Percentiles rank a stretch among this genome's conserved stretches.
phyloP scores from a whole-genome alignment of 106 monocot species.

The Dioscorea alata region DNA sequence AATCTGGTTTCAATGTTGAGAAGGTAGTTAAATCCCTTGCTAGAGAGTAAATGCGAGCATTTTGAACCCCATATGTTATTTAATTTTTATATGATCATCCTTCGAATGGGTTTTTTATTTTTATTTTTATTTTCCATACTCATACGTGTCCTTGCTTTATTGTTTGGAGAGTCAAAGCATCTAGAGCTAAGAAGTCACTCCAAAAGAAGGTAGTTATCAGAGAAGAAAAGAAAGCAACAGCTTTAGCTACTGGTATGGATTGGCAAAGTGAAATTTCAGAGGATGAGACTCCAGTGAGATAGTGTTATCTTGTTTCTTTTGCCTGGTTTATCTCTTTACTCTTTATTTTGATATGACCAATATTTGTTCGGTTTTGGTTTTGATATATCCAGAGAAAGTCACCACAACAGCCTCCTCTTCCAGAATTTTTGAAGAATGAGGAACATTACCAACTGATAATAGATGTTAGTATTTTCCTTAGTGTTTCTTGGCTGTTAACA shows the following conservation, averaged over 20 bases:
- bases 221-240: conserved; percentile 54
- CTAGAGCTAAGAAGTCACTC: conserved; percentile 69
- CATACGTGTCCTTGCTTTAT: too few species aligned
- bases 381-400: conserved; percentile 22
- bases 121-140: too few species aligned
- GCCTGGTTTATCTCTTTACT: not conserved
- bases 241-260: conserved; percentile 50
- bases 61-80: too few species aligned
- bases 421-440: conserved; percentile 56
- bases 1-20: too few species aligned
- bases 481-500: not conserved
- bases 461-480: conserved; percentile 50
- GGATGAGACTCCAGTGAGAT: conserved; percentile 48
- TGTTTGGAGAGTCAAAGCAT: conserved; percentile 54
- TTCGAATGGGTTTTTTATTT: too few species aligned
- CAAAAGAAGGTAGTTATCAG: conserved; percentile 37
- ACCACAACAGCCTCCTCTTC: conserved; percentile 63
- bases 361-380: not conserved
- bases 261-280: conserved; percentile 78
- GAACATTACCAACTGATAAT: conserved; percentile 61
- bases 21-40: too few species aligned
- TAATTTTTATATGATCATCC: too few species aligned
- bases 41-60: too few species aligned
- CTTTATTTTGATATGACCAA: not conserved
- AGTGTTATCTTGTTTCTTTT: not conserved